Percentiles rank a stretch among this genome's conserved stretches.
Conservation (phyloP, 306 rosid species). For the Inga laurina region DNA sequence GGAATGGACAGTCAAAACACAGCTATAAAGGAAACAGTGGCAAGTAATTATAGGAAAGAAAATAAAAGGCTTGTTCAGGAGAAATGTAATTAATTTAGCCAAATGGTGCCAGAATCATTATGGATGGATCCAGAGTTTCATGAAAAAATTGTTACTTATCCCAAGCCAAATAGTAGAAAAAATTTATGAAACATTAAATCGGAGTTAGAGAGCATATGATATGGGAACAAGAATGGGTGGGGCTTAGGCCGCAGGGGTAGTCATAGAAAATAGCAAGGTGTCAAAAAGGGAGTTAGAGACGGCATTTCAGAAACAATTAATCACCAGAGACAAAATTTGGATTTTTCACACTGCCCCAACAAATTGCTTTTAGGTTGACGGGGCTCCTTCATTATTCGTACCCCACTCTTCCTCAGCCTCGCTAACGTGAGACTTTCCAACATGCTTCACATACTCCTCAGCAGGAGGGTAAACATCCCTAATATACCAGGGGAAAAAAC, state of each 20-base stretch:
- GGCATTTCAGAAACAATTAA: constrained; percentile 90
- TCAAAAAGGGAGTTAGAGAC: constrained; percentile 69
- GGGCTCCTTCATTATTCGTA: constrained; percentile 97
- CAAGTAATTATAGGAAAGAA: not conserved
- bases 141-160: too few relatives aligned
- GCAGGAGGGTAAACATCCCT: constrained; percentile 83
- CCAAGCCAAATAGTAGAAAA: not conserved
- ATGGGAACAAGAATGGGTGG: constrained; percentile 21
- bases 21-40: not conserved
- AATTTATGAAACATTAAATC: too few relatives aligned
- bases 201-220: constrained; percentile 43
- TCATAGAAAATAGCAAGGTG: constrained; percentile 47
- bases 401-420: constrained; percentile 99
- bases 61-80: too few relatives aligned
- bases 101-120: not conserved
- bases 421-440: constrained; percentile 59
- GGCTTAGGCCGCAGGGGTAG: constrained; percentile 28
- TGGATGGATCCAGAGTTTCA: not conserved
- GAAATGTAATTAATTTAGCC: not conserved
- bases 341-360: constrained; percentile 89
- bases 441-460: constrained; percentile 63
- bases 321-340: constrained; percentile 99
- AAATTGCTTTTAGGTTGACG: constrained; percentile 97
- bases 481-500: constrained; percentile 7
- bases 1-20: constrained; percentile 12